Evolutionary conservation across 2,329 filamentous ascomycete species (phyloP), one percentile per base, ranked within the genome.

Genomic region (Aspergillus candidus): DNA sequence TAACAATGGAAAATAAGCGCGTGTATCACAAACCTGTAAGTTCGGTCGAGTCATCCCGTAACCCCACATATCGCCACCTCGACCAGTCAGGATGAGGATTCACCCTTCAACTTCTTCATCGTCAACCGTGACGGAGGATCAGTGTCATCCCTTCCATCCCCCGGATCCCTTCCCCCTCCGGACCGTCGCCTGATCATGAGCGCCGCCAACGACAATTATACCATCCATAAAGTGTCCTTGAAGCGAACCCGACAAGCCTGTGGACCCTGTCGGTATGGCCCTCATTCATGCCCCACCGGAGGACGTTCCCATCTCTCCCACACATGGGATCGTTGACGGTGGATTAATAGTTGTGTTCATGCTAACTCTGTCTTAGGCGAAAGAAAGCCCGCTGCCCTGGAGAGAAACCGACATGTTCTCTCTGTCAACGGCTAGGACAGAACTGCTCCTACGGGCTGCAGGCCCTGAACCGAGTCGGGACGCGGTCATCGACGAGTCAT

Each of bases 321-420:
- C 7, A 15, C 14, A 6, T 12, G 38, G 11, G 3, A 27, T 10
- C 6, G 22, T 27, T 27, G 22, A 27, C 3, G 22, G 22, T 10
- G 22, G 22, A 27, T 27, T 27, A 3, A 27, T 27, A 3, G 22
- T 10, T 10, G 22, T 11, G n/a, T 35, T n/a, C 39, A 33, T 32
- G 36, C 35, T 33, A 12, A 27, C 34, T 32, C 14, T 27, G 4
- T 17, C 6, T 8, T 14, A 58, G 56, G 35, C 56, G 55, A 35
- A 59, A 59, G 31, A 59, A 59, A 35, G 56, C 56, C 5, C 56
- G 56, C 10, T 59, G 56, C 12, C 56, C 56, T 4, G 56, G 56
- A n/a, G 56, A 59, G 22, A 58, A 57, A n/a, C 56, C 56, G 2
- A 35, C 35, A 33, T 59, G 56, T 31, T 57, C 56, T 30, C 27